A percentile compares a stretch with the other conserved stretches of the same genome.
Evolutionary conservation across 1,284 basidiomycete species (phyloP).

Genomic region (Apiotrichum veenhuisii): DNA sequence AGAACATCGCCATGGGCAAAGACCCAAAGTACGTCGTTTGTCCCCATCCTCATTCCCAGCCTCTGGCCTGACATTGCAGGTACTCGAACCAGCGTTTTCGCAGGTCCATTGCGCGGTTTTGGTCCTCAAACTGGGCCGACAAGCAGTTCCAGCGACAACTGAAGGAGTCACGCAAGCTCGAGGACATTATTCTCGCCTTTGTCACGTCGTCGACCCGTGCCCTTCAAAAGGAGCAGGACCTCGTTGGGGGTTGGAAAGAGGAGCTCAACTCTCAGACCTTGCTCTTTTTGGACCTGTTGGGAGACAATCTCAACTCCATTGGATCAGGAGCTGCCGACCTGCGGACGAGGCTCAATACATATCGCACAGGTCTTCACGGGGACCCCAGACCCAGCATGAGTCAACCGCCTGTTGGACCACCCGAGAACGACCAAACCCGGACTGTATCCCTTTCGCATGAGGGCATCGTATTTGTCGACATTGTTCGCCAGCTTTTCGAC

Average conservation of each 20-base stretch:
- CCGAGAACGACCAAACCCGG: not conserved
- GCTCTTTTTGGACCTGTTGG: constrained; percentile 76
- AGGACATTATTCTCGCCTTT: constrained; percentile 94
- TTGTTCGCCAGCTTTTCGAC: constrained; percentile 46
- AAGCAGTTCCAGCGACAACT: constrained; percentile 79
- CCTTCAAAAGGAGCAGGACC: constrained; percentile 68
- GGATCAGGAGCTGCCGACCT: constrained; percentile 80
- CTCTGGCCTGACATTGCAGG: constrained; percentile 49
- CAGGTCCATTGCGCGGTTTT: constrained; percentile 83
- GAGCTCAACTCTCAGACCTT: constrained; percentile 89
- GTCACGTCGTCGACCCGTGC: constrained; percentile 82
- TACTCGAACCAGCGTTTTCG: constrained; percentile 83
- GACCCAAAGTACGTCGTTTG: constrained; percentile 63
- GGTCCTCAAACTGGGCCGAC: constrained; percentile 73
- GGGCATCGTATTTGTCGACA: not conserved
- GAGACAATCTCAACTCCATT: constrained; percentile 68
- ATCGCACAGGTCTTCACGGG: constrained; percentile 10
- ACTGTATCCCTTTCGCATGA: not conserved
- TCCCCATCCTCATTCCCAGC: too few species aligned
- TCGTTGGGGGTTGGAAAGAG: constrained; percentile 78
- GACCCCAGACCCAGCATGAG: not conserved
- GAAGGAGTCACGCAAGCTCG: constrained; percentile 94
- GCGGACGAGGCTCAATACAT: constrained; percentile 26
- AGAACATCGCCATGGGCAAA: constrained; percentile 86
- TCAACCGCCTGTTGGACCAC: not conserved